These are phyloP conservation scores for Aspergillus hortae DNA, from an alignment of 2,329 filamentous ascomycete genomes.

Conservation along the genomic window DNA sequence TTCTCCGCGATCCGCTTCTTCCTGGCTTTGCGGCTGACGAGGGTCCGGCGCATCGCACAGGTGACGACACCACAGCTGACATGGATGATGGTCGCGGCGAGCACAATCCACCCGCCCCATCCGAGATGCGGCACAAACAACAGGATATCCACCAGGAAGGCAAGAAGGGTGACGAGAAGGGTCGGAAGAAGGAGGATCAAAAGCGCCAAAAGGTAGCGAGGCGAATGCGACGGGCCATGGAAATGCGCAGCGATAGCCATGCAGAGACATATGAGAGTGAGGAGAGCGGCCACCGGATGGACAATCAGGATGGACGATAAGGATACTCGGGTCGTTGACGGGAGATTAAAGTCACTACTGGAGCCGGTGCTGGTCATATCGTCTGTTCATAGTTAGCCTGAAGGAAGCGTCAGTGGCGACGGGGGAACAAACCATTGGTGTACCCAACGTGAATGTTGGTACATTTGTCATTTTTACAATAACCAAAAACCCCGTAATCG, in stretches of 20 bases:
- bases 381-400: constrained; percentile 17
- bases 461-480: constrained; percentile 66
- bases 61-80: constrained; percentile 78
- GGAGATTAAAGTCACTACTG: constrained; percentile 56
- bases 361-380: constrained; percentile 40
- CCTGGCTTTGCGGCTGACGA: constrained; percentile 88
- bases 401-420: constrained; percentile 5
- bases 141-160: constrained; percentile 89
- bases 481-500: constrained; percentile 91
- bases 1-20: constrained; percentile 90
- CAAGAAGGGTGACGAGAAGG: constrained; percentile 75
- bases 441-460: constrained; percentile 79
- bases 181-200: constrained; percentile 85
- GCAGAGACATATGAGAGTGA: constrained; percentile 79
- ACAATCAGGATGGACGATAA: constrained; percentile 89
- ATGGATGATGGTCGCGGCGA: constrained; percentile 83
- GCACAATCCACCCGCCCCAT: constrained; percentile 92
- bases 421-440: constrained; percentile 63
- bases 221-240: constrained; percentile 82
- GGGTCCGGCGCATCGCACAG: constrained; percentile 88
- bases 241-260: constrained; percentile 80
- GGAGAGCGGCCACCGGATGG: constrained; percentile 82
- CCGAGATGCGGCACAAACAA: constrained; percentile 90
- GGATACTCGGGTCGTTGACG: constrained; percentile 61
- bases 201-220: constrained; percentile 77